Base-by-base conservation (phyloP, 2,329 filamentous ascomycete species). In the Paraphaeosphaeria minitans region DNA sequence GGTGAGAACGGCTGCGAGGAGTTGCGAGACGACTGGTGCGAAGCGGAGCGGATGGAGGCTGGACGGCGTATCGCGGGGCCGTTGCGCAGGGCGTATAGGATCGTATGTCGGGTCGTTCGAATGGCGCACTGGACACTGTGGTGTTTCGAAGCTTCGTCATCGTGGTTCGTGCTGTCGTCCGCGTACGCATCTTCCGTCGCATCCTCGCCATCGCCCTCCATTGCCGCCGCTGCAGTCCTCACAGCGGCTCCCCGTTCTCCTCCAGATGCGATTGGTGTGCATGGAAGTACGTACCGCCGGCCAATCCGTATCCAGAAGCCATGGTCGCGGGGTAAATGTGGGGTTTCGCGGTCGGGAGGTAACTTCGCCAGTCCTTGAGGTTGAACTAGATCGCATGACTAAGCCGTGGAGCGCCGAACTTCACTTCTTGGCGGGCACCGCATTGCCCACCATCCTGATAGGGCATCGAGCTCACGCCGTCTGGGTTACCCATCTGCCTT, bases 301-400 rank as follows among this genome's bases (percentile, higher is more conserved):
- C 84, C 78, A 96, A 83, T 79, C 91, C 91, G 79, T 88, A 94
- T 81, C 91, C 91, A 73, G 91, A 93, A 79, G 91, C 84, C 91
- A 94, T 94, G 74, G 70, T 80, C 60, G 72, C 60, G 64, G 66
- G 72, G 70, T 69, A 59, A 53, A 60, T 67, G 68, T 69, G 67
- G 65, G 68, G 66, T 67, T 66, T 59, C 52, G 49, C 59, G 43
- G 48, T 52, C 47, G 27, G 49, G 51, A 47, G 33, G 24, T 53
- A 39, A 55, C 59, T 64, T 62, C 59, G 58, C 57, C 46, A 59
- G 65, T 62, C 53, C 59, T 67, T 67, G 65, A 65, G 58, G 65
- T 65, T 57, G 56, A 55, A 56, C 60, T 52, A 58, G 56, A 43
- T 29, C 22, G 31, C 7, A 41, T 55, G 53, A 55, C 53, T 55